These are phyloP conservation scores for Helianthus tuberosus DNA, from an alignment of 129 eudicot species.

Conservation along the genomic window DNA sequence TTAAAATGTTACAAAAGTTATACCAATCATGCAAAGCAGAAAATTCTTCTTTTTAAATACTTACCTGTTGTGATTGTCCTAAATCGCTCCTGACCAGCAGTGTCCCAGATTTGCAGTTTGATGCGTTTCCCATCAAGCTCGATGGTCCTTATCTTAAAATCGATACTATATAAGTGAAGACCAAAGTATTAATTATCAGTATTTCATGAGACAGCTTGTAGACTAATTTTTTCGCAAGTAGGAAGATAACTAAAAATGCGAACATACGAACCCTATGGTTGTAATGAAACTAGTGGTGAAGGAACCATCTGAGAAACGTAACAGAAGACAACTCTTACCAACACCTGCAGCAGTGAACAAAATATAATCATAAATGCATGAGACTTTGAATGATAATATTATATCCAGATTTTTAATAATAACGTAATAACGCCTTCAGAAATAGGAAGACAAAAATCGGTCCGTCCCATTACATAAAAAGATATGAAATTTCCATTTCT, in stretches of 20 bases:
- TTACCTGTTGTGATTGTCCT: constrained; percentile 94
- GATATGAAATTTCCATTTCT: not conserved
- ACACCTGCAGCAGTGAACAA: constrained; percentile 56
- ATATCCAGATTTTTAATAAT: not conserved
- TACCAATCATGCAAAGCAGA: not conserved
- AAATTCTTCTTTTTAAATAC: not conserved
- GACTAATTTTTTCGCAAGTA: not conserved
- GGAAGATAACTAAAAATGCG: not conserved
- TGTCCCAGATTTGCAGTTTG: constrained; percentile 95
- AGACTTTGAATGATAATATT: not conserved
- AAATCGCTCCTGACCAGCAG: constrained; percentile 97
- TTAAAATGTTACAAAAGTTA: not conserved
- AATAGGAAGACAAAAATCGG: not conserved
- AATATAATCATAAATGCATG: not conserved
- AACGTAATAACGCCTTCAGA: not conserved
- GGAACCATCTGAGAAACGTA: constrained; percentile 96
- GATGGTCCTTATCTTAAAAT: constrained; percentile 88
- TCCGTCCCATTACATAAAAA: not conserved
- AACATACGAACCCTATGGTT: constrained; percentile 79
- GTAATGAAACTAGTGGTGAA: constrained; percentile 96
- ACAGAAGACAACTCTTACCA: constrained; percentile 99
- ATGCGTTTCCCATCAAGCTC: constrained; percentile 92
- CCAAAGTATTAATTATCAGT: not conserved
- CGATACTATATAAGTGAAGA: constrained; percentile 54
- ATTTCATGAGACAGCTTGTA: not conserved